Percentiles rank a stretch among this genome's conserved stretches.
Evolutionary conservation across 805 yeast species (phyloP).

Genomic region (Saccharomycopsis javanensis): DNA sequence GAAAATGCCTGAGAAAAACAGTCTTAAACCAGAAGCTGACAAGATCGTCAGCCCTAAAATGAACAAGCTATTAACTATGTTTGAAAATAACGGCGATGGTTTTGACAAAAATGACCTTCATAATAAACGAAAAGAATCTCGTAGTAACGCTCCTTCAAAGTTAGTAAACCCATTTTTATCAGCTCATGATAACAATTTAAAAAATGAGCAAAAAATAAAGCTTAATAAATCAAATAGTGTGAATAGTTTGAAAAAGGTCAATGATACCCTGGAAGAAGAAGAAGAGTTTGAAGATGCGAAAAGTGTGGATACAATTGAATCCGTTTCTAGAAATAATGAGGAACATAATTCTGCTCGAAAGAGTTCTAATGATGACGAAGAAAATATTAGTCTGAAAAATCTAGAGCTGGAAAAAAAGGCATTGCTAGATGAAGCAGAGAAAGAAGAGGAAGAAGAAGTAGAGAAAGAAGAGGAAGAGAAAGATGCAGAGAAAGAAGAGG

Average conservation of each 20-base stretch:
- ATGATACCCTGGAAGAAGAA: background rate
- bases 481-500: no score
- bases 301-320: background rate
- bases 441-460: no score
- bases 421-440: no score
- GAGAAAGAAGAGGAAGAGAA: no score
- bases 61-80: slow-evolving; percentile 4
- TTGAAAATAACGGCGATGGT: background rate
- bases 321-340: no score
- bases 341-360: no score
- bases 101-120: background rate
- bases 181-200: background rate
- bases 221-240: background rate
- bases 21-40: background rate
- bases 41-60: slow-evolving; percentile 11
- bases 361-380: background rate
- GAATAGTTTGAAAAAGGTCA: background rate
- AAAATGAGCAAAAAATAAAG: background rate
- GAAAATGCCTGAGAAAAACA: background rate
- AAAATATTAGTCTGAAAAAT: no score
- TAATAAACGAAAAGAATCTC: background rate
- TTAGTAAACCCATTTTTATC: background rate
- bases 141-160: background rate
- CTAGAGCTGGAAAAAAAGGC: no score
- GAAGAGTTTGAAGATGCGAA: background rate